A percentile compares a stretch with the other conserved stretches of the same genome.
These are phyloP conservation scores for Aspergillus saccharolyticus DNA, from an alignment of 495 filamentous ascomycete species.

Conservation along the genomic window DNA sequence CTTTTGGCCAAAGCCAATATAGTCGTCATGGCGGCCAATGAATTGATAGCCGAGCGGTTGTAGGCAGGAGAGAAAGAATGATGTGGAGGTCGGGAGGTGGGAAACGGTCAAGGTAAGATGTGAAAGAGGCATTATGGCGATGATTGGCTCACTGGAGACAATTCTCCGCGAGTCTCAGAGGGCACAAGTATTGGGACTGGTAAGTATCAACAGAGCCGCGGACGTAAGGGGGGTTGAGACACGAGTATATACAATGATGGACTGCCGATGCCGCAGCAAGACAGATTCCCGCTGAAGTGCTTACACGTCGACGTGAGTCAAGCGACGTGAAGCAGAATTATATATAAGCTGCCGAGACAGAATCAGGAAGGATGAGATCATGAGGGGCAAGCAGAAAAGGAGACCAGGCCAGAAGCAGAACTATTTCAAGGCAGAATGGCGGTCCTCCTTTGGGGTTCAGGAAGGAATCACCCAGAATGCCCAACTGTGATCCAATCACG, in stretches of 20 bases:
- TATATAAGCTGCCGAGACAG: neutral
- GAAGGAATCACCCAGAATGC: slow-evolving; percentile 20
- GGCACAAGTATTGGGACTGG: neutral
- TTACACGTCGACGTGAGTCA: slow-evolving; percentile 20
- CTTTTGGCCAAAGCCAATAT: slow-evolving; percentile 54
- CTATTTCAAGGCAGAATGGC: slow-evolving; percentile 13
- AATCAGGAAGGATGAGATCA: neutral
- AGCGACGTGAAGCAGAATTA: slow-evolving; percentile 17
- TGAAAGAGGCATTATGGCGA: slow-evolving; percentile 49
- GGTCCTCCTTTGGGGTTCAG: slow-evolving; percentile 3
- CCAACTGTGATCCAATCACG: slow-evolving; percentile 19
- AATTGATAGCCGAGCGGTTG: slow-evolving; percentile 72
- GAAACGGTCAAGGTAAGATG: slow-evolving; percentile 62
- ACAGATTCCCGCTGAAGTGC: neutral
- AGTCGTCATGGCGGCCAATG: slow-evolving; percentile 48
- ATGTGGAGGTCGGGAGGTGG: slow-evolving; percentile 70
- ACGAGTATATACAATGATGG: slow-evolving; percentile 4
- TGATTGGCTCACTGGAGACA: slow-evolving; percentile 10
- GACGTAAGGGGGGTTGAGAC: slow-evolving; percentile 12
- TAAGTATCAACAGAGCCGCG: neutral
- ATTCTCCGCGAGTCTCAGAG: slow-evolving; percentile 9
- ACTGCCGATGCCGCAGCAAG: neutral
- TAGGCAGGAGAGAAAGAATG: slow-evolving; percentile 72
- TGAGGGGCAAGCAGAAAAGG: neutral
- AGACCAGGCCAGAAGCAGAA: slow-evolving; percentile 8